Evolutionary conservation across 768 basidiomycete species (phyloP), one percentile per base, ranked within the genome.

Genomic region (Termitomyces bulborhizus): DNA sequence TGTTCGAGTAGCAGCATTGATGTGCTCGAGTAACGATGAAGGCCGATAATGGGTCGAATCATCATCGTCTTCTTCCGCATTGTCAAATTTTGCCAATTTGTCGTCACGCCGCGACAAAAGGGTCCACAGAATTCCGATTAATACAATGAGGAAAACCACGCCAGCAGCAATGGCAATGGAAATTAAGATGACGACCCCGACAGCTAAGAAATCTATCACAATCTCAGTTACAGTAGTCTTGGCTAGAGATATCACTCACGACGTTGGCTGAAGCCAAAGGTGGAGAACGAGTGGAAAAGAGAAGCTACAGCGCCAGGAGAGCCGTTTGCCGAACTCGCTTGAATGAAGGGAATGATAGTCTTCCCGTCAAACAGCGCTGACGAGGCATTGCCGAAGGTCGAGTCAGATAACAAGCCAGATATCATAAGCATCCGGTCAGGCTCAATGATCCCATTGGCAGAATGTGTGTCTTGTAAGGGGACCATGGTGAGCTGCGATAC

Each of bases 101-200:
- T 92, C 88, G 39, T 93, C 92, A 52, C 84, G 80, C 52, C 90
- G 79, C 21, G 88, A 84, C 69, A 93, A 83, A n/a, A 94, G 76
- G 2, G 92, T 87, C 90, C 93, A 91, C 37, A 96, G 71, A 52
- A 96, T 88, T 48, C 92, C 92, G 53, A 93, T 75, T 41, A 96
- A 74, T 15, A 88, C 87, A 32, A 94, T 76, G 0, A 95, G 75
- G 79, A 94, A 95, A 37, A 95, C 88, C 21, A 98, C 83, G 16
- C 96, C 97, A 15, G 94, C 93, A 9, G 91, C 86, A 60, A 98
- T 97, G 26, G 97, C 97, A 59, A 99, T 97, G 1, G 94, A 95
- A 61, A 99, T 94, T 43, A 99, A 80, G 61, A 98, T 98, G 53
- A 99, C 93, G 37, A 98, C 80, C 1, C 96, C 97, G 24, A 84